These are phyloP conservation scores for Fusarium buharicum DNA, from an alignment of 2,329 filamentous ascomycete species.

Conservation along the genomic window DNA sequence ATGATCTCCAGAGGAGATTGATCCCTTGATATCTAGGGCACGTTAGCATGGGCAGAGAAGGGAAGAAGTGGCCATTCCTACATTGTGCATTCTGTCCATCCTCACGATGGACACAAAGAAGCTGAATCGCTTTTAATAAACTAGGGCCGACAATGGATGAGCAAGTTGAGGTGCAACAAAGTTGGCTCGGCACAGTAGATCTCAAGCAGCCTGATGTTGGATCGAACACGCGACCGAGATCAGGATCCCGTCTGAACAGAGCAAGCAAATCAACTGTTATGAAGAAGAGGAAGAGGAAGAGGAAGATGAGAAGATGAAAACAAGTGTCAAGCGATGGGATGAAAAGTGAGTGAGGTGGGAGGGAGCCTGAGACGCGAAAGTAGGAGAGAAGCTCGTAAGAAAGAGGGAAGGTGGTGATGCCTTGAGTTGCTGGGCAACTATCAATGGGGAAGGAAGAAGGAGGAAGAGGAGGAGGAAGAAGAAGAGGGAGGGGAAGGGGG, in stretches of 20 bases:
- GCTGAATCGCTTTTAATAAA: background rate
- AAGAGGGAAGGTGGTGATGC: background rate
- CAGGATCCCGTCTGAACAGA: too few relatives aligned
- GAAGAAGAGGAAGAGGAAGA: background rate
- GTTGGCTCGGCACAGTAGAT: too few relatives aligned
- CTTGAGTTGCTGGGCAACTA: background rate
- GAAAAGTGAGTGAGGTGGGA: too few relatives aligned
- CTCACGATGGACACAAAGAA: background rate
- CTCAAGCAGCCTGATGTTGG: too few relatives aligned
- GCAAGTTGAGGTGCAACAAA: background rate
- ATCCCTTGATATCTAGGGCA: slow-evolving; percentile 2
- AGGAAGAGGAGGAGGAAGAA: too few relatives aligned
- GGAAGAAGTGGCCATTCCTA: background rate
- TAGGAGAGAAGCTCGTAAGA: background rate
- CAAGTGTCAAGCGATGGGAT: too few relatives aligned
- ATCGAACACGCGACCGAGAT: too few relatives aligned
- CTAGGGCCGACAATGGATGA: too few relatives aligned
- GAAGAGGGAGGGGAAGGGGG: background rate
- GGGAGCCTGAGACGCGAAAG: background rate
- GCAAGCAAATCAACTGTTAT: too few relatives aligned
- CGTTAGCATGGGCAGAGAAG: slow-evolving; percentile 2
- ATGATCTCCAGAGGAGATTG: slow-evolving; percentile 14
- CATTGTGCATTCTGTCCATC: slow-evolving; percentile 12
- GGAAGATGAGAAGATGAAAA: too few relatives aligned
- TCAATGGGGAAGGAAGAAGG: background rate